Evolutionary conservation across 1,284 basidiomycete species (phyloP), one percentile per base, ranked within the genome.

Genomic region (Marasmius tenuissimus): DNA sequence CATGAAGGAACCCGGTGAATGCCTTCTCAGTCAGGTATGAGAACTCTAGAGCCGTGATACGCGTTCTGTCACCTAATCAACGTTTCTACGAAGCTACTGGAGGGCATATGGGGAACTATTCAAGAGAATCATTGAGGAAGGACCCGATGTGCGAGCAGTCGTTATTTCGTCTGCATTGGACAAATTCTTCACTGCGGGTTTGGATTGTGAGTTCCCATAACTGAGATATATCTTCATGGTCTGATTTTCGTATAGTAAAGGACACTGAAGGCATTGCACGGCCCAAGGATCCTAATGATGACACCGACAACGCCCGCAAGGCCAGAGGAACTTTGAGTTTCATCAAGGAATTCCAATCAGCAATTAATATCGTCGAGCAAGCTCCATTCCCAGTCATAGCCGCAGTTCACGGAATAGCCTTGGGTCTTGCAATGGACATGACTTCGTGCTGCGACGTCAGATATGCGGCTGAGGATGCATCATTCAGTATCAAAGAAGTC

Each of bases 401-500:
- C 0, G 94, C 96, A 0, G 79, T 92, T 0, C 90, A 96, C 69
- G 94, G 94, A 0, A 72, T 87, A 6, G 85, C 87, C 10, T 75
- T 92, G 55, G 96, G 96, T 0, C 82, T 96, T 0, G 93, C 85
- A 0, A 76, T 91, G 3, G 89, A 98, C 73, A 84, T 97, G 64
- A 82, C 92, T 16, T 79, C 83, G 0, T 89, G 91, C 0, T 94
- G 93, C 71, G 96, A 97, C 71, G 82, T 97, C 11, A 83, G 96
- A 0, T 88, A 91, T 65, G 87, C 89, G 1, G 83, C 92, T 0
- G 77, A 83, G 0, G 80, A 88, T 65, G 75, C 86, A 0, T 69
- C 71, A 1, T 94, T 97, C 70, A 84, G 86, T 16, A 92, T 97
- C 76, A 93, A 94, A 77, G 95, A 98, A 82, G 91, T 95, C 8